A percentile compares a stretch with the other conserved stretches of the same genome.
Conservation (phyloP, 1,139 yeast genomes). For the Hyphopichia khmerensis region DNA sequence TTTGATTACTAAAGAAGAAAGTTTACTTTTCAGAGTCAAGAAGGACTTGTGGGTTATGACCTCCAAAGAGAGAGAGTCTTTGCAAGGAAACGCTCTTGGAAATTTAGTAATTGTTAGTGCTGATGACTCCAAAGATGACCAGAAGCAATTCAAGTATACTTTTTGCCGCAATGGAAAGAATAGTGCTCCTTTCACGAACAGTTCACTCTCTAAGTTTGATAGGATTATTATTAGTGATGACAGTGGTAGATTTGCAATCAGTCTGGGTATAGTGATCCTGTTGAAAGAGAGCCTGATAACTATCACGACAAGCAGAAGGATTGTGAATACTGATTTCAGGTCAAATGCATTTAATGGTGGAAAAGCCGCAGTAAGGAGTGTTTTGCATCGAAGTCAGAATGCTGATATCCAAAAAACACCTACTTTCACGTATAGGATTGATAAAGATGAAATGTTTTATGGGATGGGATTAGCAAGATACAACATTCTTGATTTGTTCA, state of each 20-base stretch:
- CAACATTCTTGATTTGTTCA: conserved; percentile 68
- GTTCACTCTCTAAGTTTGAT: conserved; percentile 54
- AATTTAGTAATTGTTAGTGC: conserved; percentile 37
- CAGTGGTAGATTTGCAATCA: conserved; percentile 70
- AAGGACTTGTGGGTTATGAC: conserved; percentile 71
- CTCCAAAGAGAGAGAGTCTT: conserved; percentile 58
- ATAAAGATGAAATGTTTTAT: conserved; percentile 74
- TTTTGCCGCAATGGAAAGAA: conserved; percentile 33
- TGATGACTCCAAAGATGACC: conserved; percentile 20
- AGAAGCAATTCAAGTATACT: conserved; percentile 42
- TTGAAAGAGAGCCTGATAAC: conserved; percentile 37
- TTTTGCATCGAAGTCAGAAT: conserved; percentile 23
- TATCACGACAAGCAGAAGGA: conserved; percentile 51
- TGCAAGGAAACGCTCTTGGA: conserved; percentile 61
- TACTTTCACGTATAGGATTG: conserved; percentile 56
- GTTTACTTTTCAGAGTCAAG: conserved; percentile 49
- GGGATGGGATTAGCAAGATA: conserved; percentile 77
- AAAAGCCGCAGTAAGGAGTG: conserved; percentile 53
- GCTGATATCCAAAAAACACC: conserved; percentile 5
- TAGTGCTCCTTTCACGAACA: conserved; percentile 23
- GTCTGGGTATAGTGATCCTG: conserved; percentile 56
- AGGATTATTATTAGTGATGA: conserved; percentile 77
- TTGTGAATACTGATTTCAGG: conserved; percentile 45
- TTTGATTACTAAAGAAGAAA: conserved; percentile 74
- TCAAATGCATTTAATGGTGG: conserved; percentile 38